phyloP scores from a whole-genome alignment of 805 yeast species.

The Saturnispora gosingensis region DNA sequence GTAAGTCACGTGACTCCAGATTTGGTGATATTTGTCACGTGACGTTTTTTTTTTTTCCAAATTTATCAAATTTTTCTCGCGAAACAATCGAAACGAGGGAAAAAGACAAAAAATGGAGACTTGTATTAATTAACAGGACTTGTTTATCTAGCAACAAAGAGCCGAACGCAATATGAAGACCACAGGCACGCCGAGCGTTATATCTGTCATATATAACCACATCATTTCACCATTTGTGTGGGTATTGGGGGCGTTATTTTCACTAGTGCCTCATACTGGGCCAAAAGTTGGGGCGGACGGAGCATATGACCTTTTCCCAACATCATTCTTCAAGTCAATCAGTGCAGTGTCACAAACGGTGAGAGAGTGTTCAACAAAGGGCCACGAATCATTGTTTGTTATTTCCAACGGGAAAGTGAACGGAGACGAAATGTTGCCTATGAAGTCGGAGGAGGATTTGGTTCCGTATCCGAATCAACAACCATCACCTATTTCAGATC shows the following conservation, averaged over 20 bases:
- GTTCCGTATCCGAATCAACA: slow-evolving; percentile 14
- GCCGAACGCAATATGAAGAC: not conserved
- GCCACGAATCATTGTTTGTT: slow-evolving; percentile 34
- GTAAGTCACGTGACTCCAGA: not conserved
- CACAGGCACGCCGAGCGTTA: not conserved
- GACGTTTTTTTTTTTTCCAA: not conserved
- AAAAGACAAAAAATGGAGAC: not conserved
- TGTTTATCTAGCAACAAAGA: not conserved
- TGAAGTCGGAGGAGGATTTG: slow-evolving; percentile 26
- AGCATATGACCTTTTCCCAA: slow-evolving; percentile 1
- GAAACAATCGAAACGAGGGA: not conserved
- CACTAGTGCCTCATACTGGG: not conserved
- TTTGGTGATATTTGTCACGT: not conserved
- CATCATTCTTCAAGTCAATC: not conserved
- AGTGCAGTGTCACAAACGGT: not conserved
- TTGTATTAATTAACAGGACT: not conserved
- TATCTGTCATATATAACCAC: not conserved
- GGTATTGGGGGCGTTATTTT: not conserved
- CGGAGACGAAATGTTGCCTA: not conserved
- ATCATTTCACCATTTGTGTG: not conserved
- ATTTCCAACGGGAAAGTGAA: slow-evolving; percentile 38
- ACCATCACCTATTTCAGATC: slow-evolving; percentile 22
- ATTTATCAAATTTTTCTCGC: not conserved
- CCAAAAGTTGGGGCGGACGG: not conserved
- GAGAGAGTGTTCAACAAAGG: slow-evolving; percentile 36